Evolutionary conservation across 805 yeast genomes (phyloP), one percentile per base, ranked within the genome.

Genomic region (Hyphopichia homilentoma): DNA sequence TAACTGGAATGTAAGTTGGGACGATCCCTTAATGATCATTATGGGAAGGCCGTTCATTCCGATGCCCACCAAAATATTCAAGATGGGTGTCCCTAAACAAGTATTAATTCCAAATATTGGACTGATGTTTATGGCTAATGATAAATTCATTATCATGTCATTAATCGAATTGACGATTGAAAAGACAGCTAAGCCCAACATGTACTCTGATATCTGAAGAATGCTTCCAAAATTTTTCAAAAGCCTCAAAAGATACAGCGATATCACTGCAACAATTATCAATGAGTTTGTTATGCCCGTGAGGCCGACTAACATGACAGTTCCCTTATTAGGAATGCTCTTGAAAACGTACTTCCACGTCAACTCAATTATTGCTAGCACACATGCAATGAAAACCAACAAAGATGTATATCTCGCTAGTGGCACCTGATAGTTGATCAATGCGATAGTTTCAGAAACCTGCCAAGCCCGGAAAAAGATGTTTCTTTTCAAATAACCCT

Each of bases 11-110:
- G 32, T 25, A 3, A 23, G 15, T n/a, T 32, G 31, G 21, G 36
- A 25, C 17, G 32, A 20, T 3, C 38, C 38, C 20, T 59, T 48
- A 4, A 65, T 43, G 23, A 60, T 40, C 6, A 27, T 12, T 8
- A 27, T 27, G n/a, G 14, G 13, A 3, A 56, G 21, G 2, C 75
- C 69, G 45, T 72, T 73, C 9, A 65, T 44, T 0, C 81, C 81
- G 14, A 75, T 57, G 2, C 80, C 81, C 13, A 73, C 48, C 38
- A 74, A 50, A 6, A 71, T 64, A 26, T 70, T 59, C 9, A 75
- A 44, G 9, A 75, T 50, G 0, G 79, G 78, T 1, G 80, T 69
- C 1, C 81, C 80, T 35, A 74, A 58, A 41, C 79, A 73, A 1
- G 80, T 67, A 41, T 69, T 70, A 6, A 75, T 48, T 0, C 79